Conservation (phyloP, 768 basidiomycete genomes). For the Macrolepiota fuliginosa region DNA sequence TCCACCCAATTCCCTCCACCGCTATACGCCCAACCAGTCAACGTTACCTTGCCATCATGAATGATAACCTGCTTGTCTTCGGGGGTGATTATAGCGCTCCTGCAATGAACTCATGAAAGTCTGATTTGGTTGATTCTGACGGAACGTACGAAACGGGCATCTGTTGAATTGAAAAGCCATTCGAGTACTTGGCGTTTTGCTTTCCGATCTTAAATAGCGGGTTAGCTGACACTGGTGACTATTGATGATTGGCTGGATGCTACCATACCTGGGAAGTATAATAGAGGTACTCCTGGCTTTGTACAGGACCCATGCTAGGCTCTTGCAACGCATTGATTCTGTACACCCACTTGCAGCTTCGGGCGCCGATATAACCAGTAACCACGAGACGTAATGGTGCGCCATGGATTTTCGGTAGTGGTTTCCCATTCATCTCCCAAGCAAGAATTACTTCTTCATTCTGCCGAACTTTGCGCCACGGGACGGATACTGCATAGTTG, state of each 20-base stretch:
- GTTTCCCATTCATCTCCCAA: conserved; percentile 51
- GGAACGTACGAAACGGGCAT: conserved; percentile 57
- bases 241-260: neutral
- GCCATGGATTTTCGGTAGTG: conserved; percentile 50
- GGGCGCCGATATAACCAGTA: conserved; percentile 52
- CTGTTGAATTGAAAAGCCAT: conserved; percentile 54
- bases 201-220: conserved; percentile 40
- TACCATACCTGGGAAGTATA: conserved; percentile 42
- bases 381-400: conserved; percentile 49
- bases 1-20: conserved; percentile 55
- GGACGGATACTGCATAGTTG: conserved; percentile 46
- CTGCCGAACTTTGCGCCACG: conserved; percentile 44
- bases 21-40: conserved; percentile 43
- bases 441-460: conserved; percentile 50
- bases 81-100: conserved; percentile 49
- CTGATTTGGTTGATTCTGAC: neutral
- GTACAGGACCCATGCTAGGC: conserved; percentile 50
- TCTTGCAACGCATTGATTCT: conserved; percentile 47
- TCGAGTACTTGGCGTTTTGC: conserved; percentile 49
- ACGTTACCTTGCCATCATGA: conserved; percentile 44
- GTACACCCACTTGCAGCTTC: conserved; percentile 54
- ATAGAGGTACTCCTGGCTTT: conserved; percentile 52
- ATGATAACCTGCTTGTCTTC: conserved; percentile 42
- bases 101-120: conserved; percentile 15
- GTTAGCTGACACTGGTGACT: neutral